These are phyloP conservation scores for Aspergillus heteromorphus DNA, from an alignment of 495 filamentous ascomycete species.

Conservation along the genomic window DNA sequence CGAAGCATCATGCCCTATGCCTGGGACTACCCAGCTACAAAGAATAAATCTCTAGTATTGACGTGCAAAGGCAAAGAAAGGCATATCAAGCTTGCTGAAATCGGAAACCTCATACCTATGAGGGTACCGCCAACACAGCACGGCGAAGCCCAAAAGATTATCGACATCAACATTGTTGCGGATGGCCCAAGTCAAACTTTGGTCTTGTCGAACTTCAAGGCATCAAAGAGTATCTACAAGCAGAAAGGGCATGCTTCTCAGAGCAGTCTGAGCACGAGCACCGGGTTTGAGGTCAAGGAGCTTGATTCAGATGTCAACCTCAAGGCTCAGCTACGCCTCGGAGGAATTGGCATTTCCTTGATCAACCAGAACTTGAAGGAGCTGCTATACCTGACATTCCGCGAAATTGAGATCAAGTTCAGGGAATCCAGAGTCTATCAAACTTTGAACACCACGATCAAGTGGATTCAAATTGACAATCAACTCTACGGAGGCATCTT, in stretches of 20 bases:
- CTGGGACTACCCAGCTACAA: conserved; percentile 98
- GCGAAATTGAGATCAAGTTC: conserved; percentile 87
- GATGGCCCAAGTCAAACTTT: conserved; percentile 93
- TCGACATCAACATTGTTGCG: conserved; percentile 92
- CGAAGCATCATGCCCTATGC: conserved; percentile 99
- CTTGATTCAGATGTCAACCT: conserved; percentile 81
- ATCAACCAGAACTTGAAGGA: conserved; percentile 90
- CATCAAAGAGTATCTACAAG: conserved; percentile 89
- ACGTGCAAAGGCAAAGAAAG: conserved; percentile 72
- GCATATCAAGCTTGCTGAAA: conserved; percentile 90
- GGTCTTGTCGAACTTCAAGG: conserved; percentile 89
- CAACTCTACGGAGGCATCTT: conserved; percentile 98
- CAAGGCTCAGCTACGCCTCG: conserved; percentile 77
- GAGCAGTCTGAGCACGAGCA: conserved; percentile 50
- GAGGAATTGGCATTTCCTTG: conserved; percentile 88
- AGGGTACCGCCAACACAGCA: conserved; percentile 59
- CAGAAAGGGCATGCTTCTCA: conserved; percentile 59
- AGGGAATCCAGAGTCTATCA: conserved; percentile 90
- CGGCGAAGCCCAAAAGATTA: conserved; percentile 64
- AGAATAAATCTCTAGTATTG: conserved; percentile 86
- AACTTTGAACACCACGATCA: conserved; percentile 80
- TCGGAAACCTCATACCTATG: conserved; percentile 90
- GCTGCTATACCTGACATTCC: conserved; percentile 87
- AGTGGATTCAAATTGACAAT: conserved; percentile 99
- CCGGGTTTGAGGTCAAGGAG: conserved; percentile 89